Evolutionary conservation across 345 rosid species (phyloP).

Genomic region (Barbarea vulgaris): DNA sequence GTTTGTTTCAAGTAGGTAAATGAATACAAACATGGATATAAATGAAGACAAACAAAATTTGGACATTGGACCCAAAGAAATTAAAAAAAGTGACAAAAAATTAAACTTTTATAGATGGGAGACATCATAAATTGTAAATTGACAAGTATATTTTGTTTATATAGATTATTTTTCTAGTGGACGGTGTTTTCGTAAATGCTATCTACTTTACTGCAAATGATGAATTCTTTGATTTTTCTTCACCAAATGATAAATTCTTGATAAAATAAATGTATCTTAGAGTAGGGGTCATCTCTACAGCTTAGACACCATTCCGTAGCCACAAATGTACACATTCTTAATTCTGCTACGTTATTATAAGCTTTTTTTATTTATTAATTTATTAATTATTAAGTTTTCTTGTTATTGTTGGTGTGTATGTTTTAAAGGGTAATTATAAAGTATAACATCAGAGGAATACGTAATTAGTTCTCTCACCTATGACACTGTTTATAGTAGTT

Average conservation of each 20-base stretch:
- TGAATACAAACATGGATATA: constrained; percentile 7
- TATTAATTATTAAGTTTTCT: too few species aligned
- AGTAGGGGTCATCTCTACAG: neutral
- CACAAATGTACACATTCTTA: neutral
- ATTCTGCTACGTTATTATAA: neutral
- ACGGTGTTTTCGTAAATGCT: constrained; percentile 20
- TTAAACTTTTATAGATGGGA: neutral
- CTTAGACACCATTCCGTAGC: neutral
- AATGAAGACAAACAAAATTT: neutral
- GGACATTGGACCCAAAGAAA: neutral
- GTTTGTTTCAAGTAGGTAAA: neutral
- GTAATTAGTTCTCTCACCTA: too few species aligned
- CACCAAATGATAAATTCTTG: neutral
- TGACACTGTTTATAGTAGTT: too few species aligned
- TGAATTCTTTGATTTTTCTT: neutral
- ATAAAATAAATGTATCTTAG: neutral
- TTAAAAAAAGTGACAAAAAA: neutral
- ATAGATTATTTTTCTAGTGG: neutral
- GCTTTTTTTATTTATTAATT: too few species aligned
- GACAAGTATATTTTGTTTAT: neutral
- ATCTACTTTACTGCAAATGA: constrained; percentile 19
- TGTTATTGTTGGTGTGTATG: too few species aligned
- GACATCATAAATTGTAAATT: neutral
- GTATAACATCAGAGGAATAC: too few species aligned
- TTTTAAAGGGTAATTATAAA: too few species aligned